Percentiles rank a stretch among this genome's conserved stretches.
phyloP scores from a whole-genome alignment of 768 basidiomycete species.

The Boletus speciosus region DNA sequence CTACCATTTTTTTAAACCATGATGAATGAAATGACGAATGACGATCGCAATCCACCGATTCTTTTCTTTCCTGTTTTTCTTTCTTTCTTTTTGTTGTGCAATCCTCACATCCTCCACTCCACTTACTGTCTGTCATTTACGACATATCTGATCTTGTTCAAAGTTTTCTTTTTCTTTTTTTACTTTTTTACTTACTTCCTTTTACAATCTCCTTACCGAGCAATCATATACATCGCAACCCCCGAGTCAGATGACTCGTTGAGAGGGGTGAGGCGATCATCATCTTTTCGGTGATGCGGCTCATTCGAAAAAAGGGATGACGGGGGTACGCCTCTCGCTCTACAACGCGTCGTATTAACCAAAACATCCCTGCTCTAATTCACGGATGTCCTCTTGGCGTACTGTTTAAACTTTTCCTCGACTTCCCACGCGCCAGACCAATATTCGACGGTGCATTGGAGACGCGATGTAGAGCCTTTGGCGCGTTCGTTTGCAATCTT shows the following conservation, averaged over 20 bases:
- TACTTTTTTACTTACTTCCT: background rate
- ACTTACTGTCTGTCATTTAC: slow-evolving; percentile 16
- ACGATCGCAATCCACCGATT: background rate
- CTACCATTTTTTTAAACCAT: background rate
- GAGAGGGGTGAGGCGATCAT: background rate
- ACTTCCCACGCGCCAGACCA: slow-evolving; percentile 98
- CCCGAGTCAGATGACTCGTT: background rate
- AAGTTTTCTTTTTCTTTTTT: background rate
- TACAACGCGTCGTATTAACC: background rate
- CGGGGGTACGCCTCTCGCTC: background rate
- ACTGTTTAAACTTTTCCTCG: slow-evolving; percentile 67
- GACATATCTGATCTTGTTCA: slow-evolving; percentile 15
- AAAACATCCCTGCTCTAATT: background rate
- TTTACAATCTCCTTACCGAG: slow-evolving; percentile 1
- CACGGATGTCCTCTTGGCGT: slow-evolving; percentile 2
- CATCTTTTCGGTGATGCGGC: background rate
- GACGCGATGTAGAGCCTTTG: slow-evolving; percentile 50
- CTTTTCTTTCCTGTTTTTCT: background rate
- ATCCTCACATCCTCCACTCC: background rate
- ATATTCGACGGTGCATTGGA: slow-evolving; percentile 70
- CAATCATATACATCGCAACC: background rate
- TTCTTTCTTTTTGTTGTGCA: background rate
- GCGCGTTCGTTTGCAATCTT: slow-evolving; percentile 63
- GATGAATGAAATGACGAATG: slow-evolving; percentile 6
- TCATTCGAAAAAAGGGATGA: no score